Conservation (phyloP, 768 basidiomycete genomes). For the Russula foetens region DNA sequence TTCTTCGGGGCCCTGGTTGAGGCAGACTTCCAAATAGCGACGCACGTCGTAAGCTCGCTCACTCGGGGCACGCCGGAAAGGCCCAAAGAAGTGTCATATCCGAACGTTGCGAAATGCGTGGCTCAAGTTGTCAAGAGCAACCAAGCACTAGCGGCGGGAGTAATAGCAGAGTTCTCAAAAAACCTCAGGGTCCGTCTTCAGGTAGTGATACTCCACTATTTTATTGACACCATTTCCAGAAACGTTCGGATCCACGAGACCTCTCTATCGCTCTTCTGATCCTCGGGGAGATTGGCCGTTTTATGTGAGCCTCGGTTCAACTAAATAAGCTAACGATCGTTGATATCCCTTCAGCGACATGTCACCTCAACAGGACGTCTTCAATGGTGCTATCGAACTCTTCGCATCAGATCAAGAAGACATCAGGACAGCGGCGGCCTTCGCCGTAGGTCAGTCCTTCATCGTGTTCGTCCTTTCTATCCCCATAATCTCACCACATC, state of each 20-base stretch:
- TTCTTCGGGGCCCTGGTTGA: constrained; percentile 81
- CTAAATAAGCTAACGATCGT: neutral
- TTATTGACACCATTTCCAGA: constrained; percentile 1
- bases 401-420: constrained; percentile 81
- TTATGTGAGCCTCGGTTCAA: constrained; percentile 48
- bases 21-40: constrained; percentile 77
- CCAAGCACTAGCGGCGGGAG: constrained; percentile 66
- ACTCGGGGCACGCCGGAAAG: constrained; percentile 60
- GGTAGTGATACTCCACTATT: neutral
- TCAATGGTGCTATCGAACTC: constrained; percentile 60
- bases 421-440: constrained; percentile 83
- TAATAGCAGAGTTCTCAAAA: constrained; percentile 80
- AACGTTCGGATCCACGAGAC: constrained; percentile 40
- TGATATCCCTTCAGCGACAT: constrained; percentile 59
- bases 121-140: constrained; percentile 72
- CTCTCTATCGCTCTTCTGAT: constrained; percentile 81
- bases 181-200: constrained; percentile 53
- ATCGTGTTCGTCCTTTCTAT: constrained; percentile 20
- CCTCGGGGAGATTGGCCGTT: constrained; percentile 88
- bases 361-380: constrained; percentile 71
- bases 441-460: constrained; percentile 62
- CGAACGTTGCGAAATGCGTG: constrained; percentile 79
- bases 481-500: neutral
- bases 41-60: constrained; percentile 72
- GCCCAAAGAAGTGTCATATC: constrained; percentile 46